Evolutionary conservation across 345 rosid genomes (phyloP).

Genomic region (Odontarrhena argentea): DNA sequence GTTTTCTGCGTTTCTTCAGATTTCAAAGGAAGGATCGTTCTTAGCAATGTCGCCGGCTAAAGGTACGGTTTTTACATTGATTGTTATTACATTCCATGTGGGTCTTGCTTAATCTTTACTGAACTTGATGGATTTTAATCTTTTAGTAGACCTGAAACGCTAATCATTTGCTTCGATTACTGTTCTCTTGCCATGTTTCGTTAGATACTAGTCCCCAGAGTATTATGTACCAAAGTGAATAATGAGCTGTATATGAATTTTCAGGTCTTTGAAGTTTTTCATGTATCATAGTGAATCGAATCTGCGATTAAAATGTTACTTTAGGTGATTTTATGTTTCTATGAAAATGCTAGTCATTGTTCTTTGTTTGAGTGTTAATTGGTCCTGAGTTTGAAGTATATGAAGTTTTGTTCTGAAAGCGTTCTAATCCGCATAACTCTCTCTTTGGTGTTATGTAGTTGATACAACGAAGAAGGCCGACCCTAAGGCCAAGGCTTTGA

Average conservation of each 20-base stretch:
- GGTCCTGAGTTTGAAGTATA: background rate
- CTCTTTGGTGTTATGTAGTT: slow-evolving; percentile 35
- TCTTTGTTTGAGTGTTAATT: background rate
- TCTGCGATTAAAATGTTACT: background rate
- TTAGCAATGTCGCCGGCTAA: slow-evolving; percentile 44
- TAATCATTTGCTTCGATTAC: background rate
- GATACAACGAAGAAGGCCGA: slow-evolving; percentile 64
- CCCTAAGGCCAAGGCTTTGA: slow-evolving; percentile 86
- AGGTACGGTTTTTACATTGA: slow-evolving; percentile 27
- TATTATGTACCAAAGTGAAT: background rate
- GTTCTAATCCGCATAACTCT: background rate
- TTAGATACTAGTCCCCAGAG: background rate
- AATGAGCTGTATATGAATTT: background rate
- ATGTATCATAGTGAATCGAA: background rate
- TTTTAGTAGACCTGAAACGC: background rate
- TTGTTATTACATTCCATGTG: background rate
- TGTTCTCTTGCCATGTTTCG: background rate
- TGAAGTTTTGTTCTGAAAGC: background rate
- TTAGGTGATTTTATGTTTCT: too few species aligned
- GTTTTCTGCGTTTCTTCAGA: slow-evolving; percentile 12
- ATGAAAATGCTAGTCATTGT: background rate
- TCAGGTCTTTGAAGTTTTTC: background rate
- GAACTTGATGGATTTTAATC: background rate
- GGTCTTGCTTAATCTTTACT: background rate
- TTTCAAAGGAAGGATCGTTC: slow-evolving; percentile 26